Conservation (phyloP, 163 green algal genomes). For the Prototheca wickerhamii region DNA sequence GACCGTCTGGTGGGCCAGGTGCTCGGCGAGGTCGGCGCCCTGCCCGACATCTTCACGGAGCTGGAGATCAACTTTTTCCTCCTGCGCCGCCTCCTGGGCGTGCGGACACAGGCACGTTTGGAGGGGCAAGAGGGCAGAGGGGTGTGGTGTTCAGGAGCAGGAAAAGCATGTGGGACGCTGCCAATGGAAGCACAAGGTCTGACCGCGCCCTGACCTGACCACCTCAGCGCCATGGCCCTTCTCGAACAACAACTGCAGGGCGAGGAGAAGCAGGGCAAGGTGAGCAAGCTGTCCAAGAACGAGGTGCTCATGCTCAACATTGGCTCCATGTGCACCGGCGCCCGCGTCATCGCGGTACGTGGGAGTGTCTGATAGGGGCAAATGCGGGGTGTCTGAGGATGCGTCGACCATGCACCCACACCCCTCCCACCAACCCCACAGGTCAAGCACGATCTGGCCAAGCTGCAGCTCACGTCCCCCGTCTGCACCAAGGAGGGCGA, state of each 20-base stretch:
- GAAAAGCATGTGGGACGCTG: no score
- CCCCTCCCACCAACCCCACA: slow-evolving; percentile 1
- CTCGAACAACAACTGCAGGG: slow-evolving; percentile 38
- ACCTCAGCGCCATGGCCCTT: not conserved
- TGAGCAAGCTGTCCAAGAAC: slow-evolving; percentile 91
- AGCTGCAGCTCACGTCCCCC: slow-evolving; percentile 96
- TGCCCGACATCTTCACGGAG: slow-evolving; percentile 96
- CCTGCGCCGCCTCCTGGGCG: slow-evolving; percentile 88
- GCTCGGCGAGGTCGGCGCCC: slow-evolving; percentile 81
- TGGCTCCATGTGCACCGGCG: slow-evolving; percentile 98
- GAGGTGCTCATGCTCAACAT: slow-evolving; percentile 99
- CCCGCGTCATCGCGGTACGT: slow-evolving; percentile 76
- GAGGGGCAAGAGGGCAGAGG: not conserved
- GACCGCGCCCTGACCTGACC: not conserved
- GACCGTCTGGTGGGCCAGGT: slow-evolving; percentile 95
- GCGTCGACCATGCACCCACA: not conserved
- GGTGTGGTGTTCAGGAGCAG: not conserved
- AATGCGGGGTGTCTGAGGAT: not conserved
- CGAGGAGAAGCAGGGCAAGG: slow-evolving; percentile 96
- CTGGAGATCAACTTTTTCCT: slow-evolving; percentile 99
- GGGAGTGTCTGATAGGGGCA: not conserved
- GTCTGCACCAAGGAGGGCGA: slow-evolving; percentile 98
- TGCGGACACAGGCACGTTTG: slow-evolving; percentile 66
- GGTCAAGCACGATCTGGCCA: slow-evolving; percentile 94
- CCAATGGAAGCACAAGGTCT: not conserved